Evolutionary conservation across 208 protist species (phyloP).

Genomic region (Leishmania turanica): DNA sequence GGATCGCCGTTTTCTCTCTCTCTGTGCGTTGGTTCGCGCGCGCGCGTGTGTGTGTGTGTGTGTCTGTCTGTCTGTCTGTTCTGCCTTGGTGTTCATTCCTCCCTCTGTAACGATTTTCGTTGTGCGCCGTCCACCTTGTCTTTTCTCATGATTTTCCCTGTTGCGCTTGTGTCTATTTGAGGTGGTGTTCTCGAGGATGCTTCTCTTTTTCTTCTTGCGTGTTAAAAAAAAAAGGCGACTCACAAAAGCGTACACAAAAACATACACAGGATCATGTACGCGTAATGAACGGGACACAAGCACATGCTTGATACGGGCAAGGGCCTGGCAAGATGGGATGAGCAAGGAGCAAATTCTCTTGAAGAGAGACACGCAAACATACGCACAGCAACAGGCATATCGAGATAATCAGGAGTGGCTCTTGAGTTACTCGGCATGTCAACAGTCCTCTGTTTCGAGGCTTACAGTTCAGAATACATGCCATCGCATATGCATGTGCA

Average conservation of each 20-base stretch:
- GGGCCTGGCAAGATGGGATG: not conserved
- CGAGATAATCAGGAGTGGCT: conserved; percentile 12
- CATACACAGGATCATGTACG: not conserved
- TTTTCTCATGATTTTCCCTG: not conserved
- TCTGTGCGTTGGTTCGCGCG: not conserved
- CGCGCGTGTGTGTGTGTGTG: not conserved
- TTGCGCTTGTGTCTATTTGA: not conserved
- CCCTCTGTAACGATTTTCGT: not conserved
- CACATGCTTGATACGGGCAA: not conserved
- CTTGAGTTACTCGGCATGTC: not conserved
- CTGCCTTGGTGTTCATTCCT: not conserved
- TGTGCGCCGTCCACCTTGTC: not conserved
- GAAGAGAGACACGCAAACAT: not conserved
- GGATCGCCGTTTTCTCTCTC: not conserved
- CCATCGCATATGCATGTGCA: not conserved
- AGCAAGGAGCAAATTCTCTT: not conserved
- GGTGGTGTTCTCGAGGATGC: not conserved
- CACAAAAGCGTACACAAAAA: not conserved
- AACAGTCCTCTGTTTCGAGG: conserved; percentile 2
- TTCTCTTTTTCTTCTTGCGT: conserved; percentile 9
- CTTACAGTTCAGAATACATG: not conserved
- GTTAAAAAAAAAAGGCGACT: not conserved
- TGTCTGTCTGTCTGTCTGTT: not conserved
- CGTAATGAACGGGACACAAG: not conserved
- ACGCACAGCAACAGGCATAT: conserved; percentile 4